Base-by-base conservation (phyloP, 1,284 basidiomycete genomes). In the Sphaerobolus stellatus region DNA sequence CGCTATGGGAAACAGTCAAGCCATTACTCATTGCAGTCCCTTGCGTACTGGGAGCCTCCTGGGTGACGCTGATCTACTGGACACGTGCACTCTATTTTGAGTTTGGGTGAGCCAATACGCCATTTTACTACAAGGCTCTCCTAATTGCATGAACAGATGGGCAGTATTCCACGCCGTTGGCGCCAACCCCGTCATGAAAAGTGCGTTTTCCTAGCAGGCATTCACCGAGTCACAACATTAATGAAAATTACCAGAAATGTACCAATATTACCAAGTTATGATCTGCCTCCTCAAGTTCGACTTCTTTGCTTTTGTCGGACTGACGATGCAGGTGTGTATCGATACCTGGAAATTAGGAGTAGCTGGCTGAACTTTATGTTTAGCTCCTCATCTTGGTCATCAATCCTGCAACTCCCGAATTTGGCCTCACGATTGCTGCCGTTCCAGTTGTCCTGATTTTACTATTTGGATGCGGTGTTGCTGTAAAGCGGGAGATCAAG, bases 221-320 rank as follows among this genome's bases (percentile, higher is more conserved):
- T n/a, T n/a, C n/a, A n/a, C n/a, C n/a, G n/a, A n/a, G n/a, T n/a
- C n/a, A n/a, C n/a, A n/a, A n/a, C n/a, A n/a, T n/a, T n/a, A n/a
- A n/a, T n/a, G n/a, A n/a, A n/a, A n/a, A n/a, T n/a, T n/a, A 38
- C 22, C 59, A 91, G 87, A 78, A 34, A 91, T 92, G 88, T 92
- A 90, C 66, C 86, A 86, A 61, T 89, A 76, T 71, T 92, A 92
- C 65, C 87, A 92, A 68, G 81, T 92, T 62, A 83, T 91, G 77
- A 83, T 92, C 50, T 91, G 89, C 65, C 77, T 92, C 43, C 80
- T 92, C 62, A 92, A 92, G 67, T 91, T 93, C 65, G 90, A 92
- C 68, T 92, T 92, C 69, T 92, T 92, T 73, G 84, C 81, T 68
- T 92, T 92, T 66, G 78, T 80, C 29, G 90, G 86, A n/a, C 86